Conservation (phyloP, 1,284 basidiomycete species). For the Cutaneotrichosporon spelunceum region DNA sequence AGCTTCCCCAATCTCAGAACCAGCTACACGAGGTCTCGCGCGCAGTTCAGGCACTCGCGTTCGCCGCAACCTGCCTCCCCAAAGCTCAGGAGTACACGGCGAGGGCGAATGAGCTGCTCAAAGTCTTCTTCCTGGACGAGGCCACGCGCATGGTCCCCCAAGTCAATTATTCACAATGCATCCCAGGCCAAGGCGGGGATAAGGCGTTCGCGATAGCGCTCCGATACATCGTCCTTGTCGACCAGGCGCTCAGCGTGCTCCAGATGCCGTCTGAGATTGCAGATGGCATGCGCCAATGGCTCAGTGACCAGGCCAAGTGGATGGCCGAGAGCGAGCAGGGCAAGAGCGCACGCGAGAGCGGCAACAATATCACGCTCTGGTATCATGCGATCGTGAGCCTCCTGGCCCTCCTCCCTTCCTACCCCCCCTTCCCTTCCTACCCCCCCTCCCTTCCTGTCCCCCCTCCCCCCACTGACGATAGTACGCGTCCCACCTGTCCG, state of each 20-base stretch:
- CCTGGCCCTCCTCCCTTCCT: background rate
- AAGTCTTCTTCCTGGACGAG: conserved; percentile 38
- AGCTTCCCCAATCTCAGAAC: conserved; percentile 29
- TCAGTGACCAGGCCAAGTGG: conserved; percentile 32
- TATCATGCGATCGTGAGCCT: conserved; percentile 36
- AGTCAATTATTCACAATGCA: conserved; percentile 35
- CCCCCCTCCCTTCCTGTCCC: background rate
- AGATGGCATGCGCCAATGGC: conserved; percentile 25
- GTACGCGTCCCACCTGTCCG: conserved; percentile 31
- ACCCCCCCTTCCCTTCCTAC: background rate
- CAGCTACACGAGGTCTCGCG: conserved; percentile 30
- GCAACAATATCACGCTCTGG: conserved; percentile 38
- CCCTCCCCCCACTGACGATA: conserved; percentile 7
- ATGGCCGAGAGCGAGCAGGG: conserved; percentile 34
- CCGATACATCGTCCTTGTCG: conserved; percentile 36
- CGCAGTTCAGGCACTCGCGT: conserved; percentile 27
- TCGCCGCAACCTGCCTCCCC: conserved; percentile 21
- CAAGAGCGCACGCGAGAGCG: conserved; percentile 19
- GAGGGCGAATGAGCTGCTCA: conserved; percentile 25
- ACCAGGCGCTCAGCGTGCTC: conserved; percentile 27
- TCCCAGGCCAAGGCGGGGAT: conserved; percentile 32
- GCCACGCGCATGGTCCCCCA: conserved; percentile 38
- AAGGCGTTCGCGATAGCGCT: conserved; percentile 37
- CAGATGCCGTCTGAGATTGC: conserved; percentile 11
- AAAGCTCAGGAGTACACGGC: conserved; percentile 4